These are phyloP conservation scores for Aspergillus sp. DNA, from an alignment of 2,329 filamentous ascomycete genomes.

Conservation along the genomic window DNA sequence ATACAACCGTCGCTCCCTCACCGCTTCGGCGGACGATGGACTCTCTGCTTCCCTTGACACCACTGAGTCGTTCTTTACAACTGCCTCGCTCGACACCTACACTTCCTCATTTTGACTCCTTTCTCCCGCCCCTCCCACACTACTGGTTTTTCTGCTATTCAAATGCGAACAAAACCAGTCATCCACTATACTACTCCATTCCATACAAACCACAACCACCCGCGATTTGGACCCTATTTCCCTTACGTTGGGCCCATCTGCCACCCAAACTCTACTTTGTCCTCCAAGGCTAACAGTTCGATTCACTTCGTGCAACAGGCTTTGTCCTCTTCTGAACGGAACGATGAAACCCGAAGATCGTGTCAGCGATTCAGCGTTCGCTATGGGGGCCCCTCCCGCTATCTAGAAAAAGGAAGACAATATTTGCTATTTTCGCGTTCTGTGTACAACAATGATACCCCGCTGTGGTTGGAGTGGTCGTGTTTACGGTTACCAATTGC, in stretches of 20 bases:
- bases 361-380: slow-evolving; percentile 48
- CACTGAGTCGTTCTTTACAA: slow-evolving; percentile 3
- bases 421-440: neutral
- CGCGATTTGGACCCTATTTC: neutral
- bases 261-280: neutral
- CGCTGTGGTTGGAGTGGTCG: neutral
- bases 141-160: neutral
- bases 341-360: slow-evolving; percentile 63
- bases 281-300: slow-evolving; percentile 7
- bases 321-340: slow-evolving; percentile 83
- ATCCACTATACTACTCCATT: neutral
- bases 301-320: slow-evolving; percentile 47
- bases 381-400: slow-evolving; percentile 45
- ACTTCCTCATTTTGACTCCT: slow-evolving; percentile 16
- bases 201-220: neutral
- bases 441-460: slow-evolving; percentile 7
- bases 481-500: neutral
- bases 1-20: neutral
- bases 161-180: neutral
- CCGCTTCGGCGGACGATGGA: neutral
- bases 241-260: neutral
- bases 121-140: neutral
- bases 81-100: slow-evolving; percentile 13
- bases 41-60: slow-evolving; percentile 8
- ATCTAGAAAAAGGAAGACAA: slow-evolving; percentile 12